A percentile compares a stretch with the other conserved stretches of the same genome.
Evolutionary conservation across 2,329 filamentous ascomycete genomes (phyloP).

Genomic region (Beauveria brongniartii): DNA sequence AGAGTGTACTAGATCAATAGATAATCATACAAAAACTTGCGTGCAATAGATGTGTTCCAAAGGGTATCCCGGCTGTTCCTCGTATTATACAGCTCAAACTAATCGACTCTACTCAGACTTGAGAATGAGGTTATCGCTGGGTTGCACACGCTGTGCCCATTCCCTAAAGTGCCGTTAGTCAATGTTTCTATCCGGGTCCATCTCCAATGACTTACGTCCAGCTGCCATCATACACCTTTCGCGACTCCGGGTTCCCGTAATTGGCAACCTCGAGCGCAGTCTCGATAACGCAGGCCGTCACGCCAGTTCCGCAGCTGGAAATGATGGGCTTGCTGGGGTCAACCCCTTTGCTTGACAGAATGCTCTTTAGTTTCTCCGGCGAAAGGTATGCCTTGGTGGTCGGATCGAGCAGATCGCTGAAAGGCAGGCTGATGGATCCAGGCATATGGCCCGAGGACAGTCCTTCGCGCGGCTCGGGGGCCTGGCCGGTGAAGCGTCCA

Average conservation of each 20-base stretch:
- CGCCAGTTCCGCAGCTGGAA: constrained; percentile 84
- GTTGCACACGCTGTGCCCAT: constrained; percentile 58
- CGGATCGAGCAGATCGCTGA: constrained; percentile 72
- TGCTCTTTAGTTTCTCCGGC: constrained; percentile 58
- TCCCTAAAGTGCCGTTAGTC: constrained; percentile 37
- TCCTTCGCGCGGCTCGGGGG: constrained; percentile 79
- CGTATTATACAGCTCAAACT: constrained; percentile 12
- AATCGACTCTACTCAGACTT: constrained; percentile 34
- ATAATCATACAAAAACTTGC: constrained; percentile 5
- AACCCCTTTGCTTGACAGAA: constrained; percentile 75
- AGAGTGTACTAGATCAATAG: constrained; percentile 8
- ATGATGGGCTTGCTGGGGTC: constrained; percentile 76
- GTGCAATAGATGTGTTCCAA: background rate
- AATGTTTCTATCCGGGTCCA: background rate
- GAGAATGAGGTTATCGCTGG: constrained; percentile 53
- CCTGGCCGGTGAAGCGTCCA: constrained; percentile 73
- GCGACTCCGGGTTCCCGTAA: constrained; percentile 57
- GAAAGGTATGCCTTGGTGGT: constrained; percentile 74
- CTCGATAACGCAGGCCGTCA: constrained; percentile 87
- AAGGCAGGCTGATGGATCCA: constrained; percentile 74
- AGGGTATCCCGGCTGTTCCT: constrained; percentile 3
- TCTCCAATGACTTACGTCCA: constrained; percentile 69
- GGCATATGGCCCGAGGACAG: constrained; percentile 89
- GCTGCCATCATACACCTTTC: constrained; percentile 87
- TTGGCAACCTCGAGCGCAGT: constrained; percentile 74